Conservation (phyloP, 257 asterid species). For the Nicotiana undulata region DNA sequence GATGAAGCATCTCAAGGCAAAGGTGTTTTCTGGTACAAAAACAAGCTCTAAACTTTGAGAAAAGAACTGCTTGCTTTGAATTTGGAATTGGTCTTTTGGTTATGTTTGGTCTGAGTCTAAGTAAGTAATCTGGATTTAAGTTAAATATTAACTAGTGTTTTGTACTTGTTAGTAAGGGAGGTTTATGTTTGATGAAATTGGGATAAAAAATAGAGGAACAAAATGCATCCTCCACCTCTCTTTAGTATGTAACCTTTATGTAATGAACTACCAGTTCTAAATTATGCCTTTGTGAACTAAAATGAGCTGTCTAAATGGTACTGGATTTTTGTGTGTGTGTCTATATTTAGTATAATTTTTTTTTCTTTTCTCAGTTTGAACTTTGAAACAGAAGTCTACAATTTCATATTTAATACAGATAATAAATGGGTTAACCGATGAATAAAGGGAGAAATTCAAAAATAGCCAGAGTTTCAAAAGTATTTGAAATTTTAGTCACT, state of each 20-base stretch:
- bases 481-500: no score
- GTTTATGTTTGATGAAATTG: neutral
- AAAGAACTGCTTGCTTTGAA: neutral
- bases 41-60: conserved; percentile 27
- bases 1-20: conserved; percentile 29
- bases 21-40: conserved; percentile 61
- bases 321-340: neutral
- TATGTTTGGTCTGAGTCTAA: neutral
- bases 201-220: neutral
- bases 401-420: no score
- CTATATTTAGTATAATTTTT: neutral
- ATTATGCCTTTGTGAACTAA: neutral
- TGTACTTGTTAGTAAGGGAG: neutral
- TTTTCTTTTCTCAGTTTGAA: no score
- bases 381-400: no score
- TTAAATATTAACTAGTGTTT: neutral
- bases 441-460: no score
- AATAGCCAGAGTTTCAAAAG: no score
- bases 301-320: no score
- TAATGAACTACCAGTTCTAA: neutral
- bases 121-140: neutral
- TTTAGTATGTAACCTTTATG: conserved; percentile 4
- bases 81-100: neutral
- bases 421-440: no score
- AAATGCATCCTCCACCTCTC: conserved; percentile 6